Percentiles rank a stretch among this genome's conserved stretches.
phyloP scores from a whole-genome alignment of 192 early-diverging fungal species.

The Backusella sp. region DNA sequence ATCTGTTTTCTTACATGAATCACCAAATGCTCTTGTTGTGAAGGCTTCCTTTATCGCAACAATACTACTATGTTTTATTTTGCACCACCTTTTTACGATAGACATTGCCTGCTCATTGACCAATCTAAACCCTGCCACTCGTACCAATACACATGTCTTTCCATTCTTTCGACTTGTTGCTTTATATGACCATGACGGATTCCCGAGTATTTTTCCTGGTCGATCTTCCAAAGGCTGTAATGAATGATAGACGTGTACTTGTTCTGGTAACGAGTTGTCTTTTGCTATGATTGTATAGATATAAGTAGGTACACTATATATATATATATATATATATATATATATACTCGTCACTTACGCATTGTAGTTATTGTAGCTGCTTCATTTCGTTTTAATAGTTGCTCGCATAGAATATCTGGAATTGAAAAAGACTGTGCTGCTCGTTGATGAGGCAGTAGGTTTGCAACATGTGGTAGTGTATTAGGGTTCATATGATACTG shows the following conservation, averaged over 20 bases:
- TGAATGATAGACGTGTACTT: conserved; percentile 29
- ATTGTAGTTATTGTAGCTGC: conserved; percentile 17
- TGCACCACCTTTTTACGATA: conserved; percentile 81
- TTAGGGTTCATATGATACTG: conserved; percentile 76
- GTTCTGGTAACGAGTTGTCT: neutral
- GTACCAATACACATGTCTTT: conserved; percentile 70
- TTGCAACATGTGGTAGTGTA: conserved; percentile 63
- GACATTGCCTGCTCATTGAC: conserved; percentile 76
- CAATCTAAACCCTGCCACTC: conserved; percentile 80
- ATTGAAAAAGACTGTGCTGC: conserved; percentile 80
- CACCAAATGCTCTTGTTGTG: conserved; percentile 91
- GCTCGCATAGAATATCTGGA: conserved; percentile 75
- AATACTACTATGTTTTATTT: conserved; percentile 74
- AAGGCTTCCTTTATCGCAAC: conserved; percentile 93
- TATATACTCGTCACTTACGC: neutral
- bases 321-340: conserved; percentile 5
- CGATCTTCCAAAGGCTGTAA: conserved; percentile 9
- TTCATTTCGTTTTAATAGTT: conserved; percentile 67
- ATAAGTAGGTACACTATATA: neutral
- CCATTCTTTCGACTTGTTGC: conserved; percentile 80
- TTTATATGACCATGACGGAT: conserved; percentile 77
- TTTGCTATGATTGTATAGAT: neutral
- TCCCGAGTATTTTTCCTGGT: neutral
- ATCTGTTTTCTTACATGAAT: conserved; percentile 65
- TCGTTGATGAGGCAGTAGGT: conserved; percentile 71